These are phyloP conservation scores for Mentha longifolia DNA, from an alignment of 257 asterid species.

Conservation along the genomic window DNA sequence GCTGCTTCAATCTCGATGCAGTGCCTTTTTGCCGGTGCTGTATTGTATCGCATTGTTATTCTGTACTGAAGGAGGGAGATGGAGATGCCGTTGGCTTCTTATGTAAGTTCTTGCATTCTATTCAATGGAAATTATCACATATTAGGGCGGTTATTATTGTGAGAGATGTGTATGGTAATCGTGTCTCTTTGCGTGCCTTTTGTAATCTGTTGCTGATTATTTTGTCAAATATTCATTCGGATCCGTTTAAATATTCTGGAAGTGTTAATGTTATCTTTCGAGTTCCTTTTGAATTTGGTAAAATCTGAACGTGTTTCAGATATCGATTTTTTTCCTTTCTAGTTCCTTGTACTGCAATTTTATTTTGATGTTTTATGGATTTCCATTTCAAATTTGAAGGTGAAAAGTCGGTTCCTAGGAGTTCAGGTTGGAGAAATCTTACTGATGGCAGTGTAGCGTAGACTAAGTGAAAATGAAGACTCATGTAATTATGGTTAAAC, in stretches of 20 bases:
- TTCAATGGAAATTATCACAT: background rate
- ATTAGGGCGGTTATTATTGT: background rate
- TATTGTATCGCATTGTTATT: slow-evolving; percentile 23
- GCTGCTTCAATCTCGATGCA: slow-evolving; percentile 53
- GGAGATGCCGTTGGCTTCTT: slow-evolving; percentile 23
- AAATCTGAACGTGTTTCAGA: background rate
- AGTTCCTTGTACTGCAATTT: too few species aligned
- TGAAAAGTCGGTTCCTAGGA: slow-evolving; percentile 29
- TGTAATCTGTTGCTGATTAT: slow-evolving; percentile 18
- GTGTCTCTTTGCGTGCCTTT: background rate
- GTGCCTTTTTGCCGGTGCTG: slow-evolving; percentile 27
- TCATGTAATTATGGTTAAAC: slow-evolving; percentile 56
- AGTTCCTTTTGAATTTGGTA: background rate
- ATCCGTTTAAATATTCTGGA: background rate
- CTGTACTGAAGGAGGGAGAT: slow-evolving; percentile 15
- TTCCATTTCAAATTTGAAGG: slow-evolving; percentile 34
- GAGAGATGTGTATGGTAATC: background rate
- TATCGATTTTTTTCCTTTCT: background rate
- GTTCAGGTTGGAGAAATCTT: slow-evolving; percentile 27
- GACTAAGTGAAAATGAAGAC: slow-evolving; percentile 49
- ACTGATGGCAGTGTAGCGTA: slow-evolving; percentile 28
- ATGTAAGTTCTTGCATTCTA: slow-evolving; percentile 25
- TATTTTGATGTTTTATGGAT: background rate
- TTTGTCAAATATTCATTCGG: background rate
- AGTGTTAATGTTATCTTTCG: background rate